phyloP scores from a whole-genome alignment of 2,329 filamentous ascomycete genomes.

The Aspergillus aculeatus region DNA sequence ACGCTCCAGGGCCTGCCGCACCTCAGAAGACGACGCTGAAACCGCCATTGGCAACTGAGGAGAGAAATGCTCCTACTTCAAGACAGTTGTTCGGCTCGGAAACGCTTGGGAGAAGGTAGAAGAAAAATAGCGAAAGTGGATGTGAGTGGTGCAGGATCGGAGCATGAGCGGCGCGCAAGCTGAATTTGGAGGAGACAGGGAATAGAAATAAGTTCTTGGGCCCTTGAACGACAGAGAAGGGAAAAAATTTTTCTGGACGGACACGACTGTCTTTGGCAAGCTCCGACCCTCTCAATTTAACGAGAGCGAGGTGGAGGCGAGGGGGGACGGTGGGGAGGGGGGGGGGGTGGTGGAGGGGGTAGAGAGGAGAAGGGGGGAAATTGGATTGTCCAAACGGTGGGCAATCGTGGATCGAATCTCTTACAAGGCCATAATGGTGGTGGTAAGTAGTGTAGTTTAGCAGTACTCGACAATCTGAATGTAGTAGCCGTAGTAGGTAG shows the following conservation, averaged over 20 bases:
- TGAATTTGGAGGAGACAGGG: constrained; percentile 11
- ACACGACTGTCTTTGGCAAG: constrained; percentile 18
- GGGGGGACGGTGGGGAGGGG: constrained; percentile 8
- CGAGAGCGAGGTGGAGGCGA: constrained; percentile 26
- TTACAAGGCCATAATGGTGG: constrained; percentile 11
- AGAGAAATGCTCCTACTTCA: constrained; percentile 4
- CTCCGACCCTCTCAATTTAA: constrained; percentile 25
- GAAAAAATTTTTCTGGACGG: constrained; percentile 15
- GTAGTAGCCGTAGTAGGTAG: background rate
- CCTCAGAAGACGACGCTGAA: constrained; percentile 29
- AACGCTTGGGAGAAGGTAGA: background rate
- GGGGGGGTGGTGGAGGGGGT: background rate
- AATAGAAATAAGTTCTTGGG: constrained; percentile 10
- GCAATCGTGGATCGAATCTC: constrained; percentile 25
- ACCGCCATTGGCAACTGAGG: constrained; percentile 34
- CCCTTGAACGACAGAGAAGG: constrained; percentile 5
- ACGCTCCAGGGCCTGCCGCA: constrained; percentile 66
- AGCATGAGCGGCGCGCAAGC: constrained; percentile 6
- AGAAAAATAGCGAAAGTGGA: constrained; percentile 1
- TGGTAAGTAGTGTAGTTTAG: background rate
- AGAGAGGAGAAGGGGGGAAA: background rate
- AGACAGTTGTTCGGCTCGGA: background rate
- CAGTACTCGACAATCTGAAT: background rate
- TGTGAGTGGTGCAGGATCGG: background rate
- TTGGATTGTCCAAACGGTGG: constrained; percentile 1